Base-by-base conservation (phyloP, 2,329 filamentous ascomycete genomes). In the Stemphylium beticola region DNA sequence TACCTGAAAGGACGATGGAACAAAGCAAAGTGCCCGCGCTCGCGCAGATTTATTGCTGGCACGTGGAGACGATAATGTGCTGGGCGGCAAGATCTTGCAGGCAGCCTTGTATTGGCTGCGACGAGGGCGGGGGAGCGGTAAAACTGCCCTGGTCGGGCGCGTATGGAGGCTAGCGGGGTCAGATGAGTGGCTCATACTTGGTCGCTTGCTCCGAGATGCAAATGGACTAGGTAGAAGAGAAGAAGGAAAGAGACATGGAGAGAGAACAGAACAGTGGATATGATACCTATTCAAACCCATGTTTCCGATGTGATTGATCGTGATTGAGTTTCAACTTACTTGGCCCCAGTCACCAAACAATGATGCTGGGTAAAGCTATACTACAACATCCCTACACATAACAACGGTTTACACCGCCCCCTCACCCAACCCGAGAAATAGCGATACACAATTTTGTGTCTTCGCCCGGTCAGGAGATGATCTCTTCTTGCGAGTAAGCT, bases 341-440 rank as follows among this genome's bases (percentile, higher is more conserved):
- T 29, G 10, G 2, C 26, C 26, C 2, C 1, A 11, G 9, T 29
- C 10, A 11, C 26, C 9, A 29, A 29, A 29, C 26, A 29, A 11
- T 5, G 26, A 29, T 7, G 26, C 26, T 29, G 26, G 26, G 5
- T 9, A 29, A 29, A 2, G 2, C 26, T 37, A 49, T 49, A 49
- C 33, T 33, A 36, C 26, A 29, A 22, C 20, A 52, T 52, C 49
- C 49, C 49, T 52, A 52, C 42, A 34, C 20, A 47, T 52, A 47
- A 26, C 11, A 29, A 29, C 26, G n/a, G 34, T 38, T 38, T 38
- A 29, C 26, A 29, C 26, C 26, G 26, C 26, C 26, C 26, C 26
- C 26, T 38, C 34, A 15, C 15, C 15, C 34, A 37, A 7, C 8
- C 34, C 34, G 34, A 37, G 34, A 18, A 37, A 37, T 29, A 3